phyloP scores from a whole-genome alignment of 768 basidiomycete genomes.

The Mycena olivaceomarginata region DNA sequence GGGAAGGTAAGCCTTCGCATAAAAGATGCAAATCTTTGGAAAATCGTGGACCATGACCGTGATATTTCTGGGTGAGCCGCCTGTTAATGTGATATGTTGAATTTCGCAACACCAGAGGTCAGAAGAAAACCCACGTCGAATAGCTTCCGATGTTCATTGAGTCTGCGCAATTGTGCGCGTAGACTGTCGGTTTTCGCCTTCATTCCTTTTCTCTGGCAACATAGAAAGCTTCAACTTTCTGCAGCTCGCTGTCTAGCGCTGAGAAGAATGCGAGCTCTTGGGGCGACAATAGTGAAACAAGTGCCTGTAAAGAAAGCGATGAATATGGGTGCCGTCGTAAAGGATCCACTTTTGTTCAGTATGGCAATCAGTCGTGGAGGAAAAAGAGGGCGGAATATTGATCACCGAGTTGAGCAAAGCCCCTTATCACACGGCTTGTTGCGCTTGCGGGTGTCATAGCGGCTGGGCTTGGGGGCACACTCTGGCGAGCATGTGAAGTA shows the following conservation, averaged over 20 bases:
- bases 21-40: not conserved
- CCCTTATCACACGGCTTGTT: conserved; percentile 29
- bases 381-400: not conserved
- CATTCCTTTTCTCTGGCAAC: conserved; percentile 81
- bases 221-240: conserved; percentile 93
- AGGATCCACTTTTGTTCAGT: conserved; percentile 27
- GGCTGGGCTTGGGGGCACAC: conserved; percentile 34
- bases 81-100: conserved; percentile 8
- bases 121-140: conserved; percentile 66
- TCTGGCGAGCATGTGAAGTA: conserved; percentile 24
- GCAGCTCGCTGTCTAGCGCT: conserved; percentile 84
- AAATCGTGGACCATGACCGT: conserved; percentile 16
- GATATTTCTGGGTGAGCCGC: conserved; percentile 28
- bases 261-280: conserved; percentile 85
- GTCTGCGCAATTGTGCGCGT: conserved; percentile 82
- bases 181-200: conserved; percentile 66
- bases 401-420: conserved; percentile 27
- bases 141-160: conserved; percentile 79
- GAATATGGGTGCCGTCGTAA: conserved; percentile 47
- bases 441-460: conserved; percentile 27
- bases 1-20: not conserved
- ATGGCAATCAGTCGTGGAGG: not conserved
- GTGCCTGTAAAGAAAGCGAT: conserved; percentile 62
- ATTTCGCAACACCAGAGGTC: not conserved
- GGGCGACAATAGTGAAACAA: conserved; percentile 74